Evolutionary conservation across 352 stramenopile species (phyloP).

Genomic region (Pythium myriotylum): DNA sequence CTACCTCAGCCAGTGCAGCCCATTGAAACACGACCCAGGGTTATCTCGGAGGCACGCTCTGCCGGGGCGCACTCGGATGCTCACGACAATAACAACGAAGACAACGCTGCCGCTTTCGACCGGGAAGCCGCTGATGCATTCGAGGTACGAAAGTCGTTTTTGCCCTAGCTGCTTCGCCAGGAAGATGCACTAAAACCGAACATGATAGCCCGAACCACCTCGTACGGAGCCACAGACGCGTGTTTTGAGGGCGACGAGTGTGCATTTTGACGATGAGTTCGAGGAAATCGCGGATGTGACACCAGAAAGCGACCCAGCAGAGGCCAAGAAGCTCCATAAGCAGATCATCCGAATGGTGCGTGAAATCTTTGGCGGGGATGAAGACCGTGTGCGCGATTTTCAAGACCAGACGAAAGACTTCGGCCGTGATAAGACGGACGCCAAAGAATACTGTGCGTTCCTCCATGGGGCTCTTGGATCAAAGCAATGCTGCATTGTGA

Average conservation of each 20-base stretch:
- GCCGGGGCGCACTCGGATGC: constrained; percentile 1
- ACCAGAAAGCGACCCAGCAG: constrained; percentile 54
- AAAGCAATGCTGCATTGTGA: constrained; percentile 71
- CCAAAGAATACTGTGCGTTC: constrained; percentile 80
- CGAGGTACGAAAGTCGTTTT: constrained; percentile 6
- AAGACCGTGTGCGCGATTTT: constrained; percentile 79
- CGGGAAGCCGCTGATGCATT: neutral
- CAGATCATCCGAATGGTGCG: constrained; percentile 65
- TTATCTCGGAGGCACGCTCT: neutral
- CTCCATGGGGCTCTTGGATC: constrained; percentile 65
- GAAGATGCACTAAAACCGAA: too few relatives aligned
- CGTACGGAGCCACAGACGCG: constrained; percentile 12
- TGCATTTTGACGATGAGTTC: constrained; percentile 48
- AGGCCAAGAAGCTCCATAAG: constrained; percentile 76
- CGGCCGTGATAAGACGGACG: constrained; percentile 62
- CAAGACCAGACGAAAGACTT: constrained; percentile 83
- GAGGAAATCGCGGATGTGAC: constrained; percentile 58
- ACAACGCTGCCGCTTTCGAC: neutral
- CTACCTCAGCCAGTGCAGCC: neutral
- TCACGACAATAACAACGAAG: constrained; percentile 8
- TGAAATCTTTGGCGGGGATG: constrained; percentile 60
- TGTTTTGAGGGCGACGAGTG: constrained; percentile 9
- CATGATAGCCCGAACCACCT: neutral
- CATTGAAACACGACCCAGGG: neutral
- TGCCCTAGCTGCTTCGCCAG: too few relatives aligned